These are phyloP conservation scores for Macrocybe gigantea DNA, from an alignment of 768 basidiomycete species.

Conservation along the genomic window DNA sequence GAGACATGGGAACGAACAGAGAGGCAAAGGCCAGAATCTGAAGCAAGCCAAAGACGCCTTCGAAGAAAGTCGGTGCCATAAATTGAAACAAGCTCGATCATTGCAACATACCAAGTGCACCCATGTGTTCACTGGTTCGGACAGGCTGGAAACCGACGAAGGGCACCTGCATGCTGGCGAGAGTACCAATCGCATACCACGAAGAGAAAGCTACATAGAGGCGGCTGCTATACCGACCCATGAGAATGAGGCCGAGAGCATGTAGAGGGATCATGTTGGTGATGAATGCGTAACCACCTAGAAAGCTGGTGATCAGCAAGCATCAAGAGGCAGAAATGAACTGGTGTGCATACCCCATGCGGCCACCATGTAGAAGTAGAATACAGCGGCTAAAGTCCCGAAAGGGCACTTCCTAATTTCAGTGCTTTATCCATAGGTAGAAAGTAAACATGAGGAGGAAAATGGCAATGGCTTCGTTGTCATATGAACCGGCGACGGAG, in stretches of 20 bases:
- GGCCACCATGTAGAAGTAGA: conserved; percentile 99
- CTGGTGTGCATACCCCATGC: conserved; percentile 76
- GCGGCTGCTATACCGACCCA: conserved; percentile 91
- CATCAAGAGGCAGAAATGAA: not conserved
- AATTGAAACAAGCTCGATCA: not conserved
- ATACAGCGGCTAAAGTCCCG: conserved; percentile 85
- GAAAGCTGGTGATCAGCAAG: conserved; percentile 1
- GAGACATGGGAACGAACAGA: conserved; percentile 86
- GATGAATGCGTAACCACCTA: conserved; percentile 98
- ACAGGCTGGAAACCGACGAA: conserved; percentile 99
- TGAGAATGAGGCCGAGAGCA: conserved; percentile 87
- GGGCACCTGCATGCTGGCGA: conserved; percentile 98
- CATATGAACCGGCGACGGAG: conserved; percentile 98
- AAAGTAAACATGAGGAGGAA: conserved; percentile 99
- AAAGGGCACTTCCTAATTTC: conserved; percentile 92
- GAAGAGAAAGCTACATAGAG: conserved; percentile 94
- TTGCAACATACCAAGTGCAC: conserved; percentile 69
- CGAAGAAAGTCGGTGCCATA: conserved; percentile 1
- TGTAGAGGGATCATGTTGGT: conserved; percentile 99
- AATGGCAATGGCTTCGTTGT: conserved; percentile 99
- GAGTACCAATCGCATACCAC: conserved; percentile 97
- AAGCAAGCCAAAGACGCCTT: conserved; percentile 91
- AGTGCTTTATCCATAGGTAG: conserved; percentile 96
- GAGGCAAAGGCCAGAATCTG: conserved; percentile 94
- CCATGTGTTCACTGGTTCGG: conserved; percentile 97